Conservation (phyloP, 2,329 filamentous ascomycete genomes). For the Phialophora chinensis region DNA sequence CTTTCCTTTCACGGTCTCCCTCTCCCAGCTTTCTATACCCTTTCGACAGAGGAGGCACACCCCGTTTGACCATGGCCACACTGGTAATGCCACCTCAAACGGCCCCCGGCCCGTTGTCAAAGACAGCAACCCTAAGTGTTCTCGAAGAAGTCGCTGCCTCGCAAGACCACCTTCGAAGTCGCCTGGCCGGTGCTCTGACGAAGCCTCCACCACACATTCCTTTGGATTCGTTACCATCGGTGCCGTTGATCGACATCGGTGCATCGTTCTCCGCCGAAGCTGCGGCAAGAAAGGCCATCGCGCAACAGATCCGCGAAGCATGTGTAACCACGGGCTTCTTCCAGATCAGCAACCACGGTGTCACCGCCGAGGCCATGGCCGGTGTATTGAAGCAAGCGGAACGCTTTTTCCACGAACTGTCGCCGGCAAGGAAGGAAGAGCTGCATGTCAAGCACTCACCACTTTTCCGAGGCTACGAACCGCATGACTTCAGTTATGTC, state of each 20-base stretch:
- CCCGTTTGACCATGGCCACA: slow-evolving; percentile 24
- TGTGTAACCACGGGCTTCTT: slow-evolving; percentile 61
- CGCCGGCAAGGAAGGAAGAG: slow-evolving; percentile 39
- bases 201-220: slow-evolving; percentile 26
- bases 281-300: slow-evolving; percentile 34
- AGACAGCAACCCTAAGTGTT: slow-evolving; percentile 24
- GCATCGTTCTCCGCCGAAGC: slow-evolving; percentile 31
- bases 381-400: slow-evolving; percentile 51
- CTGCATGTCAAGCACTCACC: slow-evolving; percentile 48
- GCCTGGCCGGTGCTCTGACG: slow-evolving; percentile 34
- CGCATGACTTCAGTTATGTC: slow-evolving; percentile 35
- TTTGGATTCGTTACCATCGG: slow-evolving; percentile 28
- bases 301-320: slow-evolving; percentile 50
- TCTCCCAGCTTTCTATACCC: background rate
- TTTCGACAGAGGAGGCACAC: background rate
- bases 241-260: slow-evolving; percentile 39
- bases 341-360: slow-evolving; percentile 59
- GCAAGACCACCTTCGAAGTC: slow-evolving; percentile 32
- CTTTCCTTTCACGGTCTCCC: background rate
- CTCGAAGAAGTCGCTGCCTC: slow-evolving; percentile 36
- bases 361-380: slow-evolving; percentile 50
- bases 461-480: slow-evolving; percentile 40
- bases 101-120: slow-evolving; percentile 20
- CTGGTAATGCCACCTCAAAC: slow-evolving; percentile 18
- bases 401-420: slow-evolving; percentile 52